These are phyloP conservation scores for Sporormia fimetaria DNA, from an alignment of 495 filamentous ascomycete genomes.

Conservation along the genomic window DNA sequence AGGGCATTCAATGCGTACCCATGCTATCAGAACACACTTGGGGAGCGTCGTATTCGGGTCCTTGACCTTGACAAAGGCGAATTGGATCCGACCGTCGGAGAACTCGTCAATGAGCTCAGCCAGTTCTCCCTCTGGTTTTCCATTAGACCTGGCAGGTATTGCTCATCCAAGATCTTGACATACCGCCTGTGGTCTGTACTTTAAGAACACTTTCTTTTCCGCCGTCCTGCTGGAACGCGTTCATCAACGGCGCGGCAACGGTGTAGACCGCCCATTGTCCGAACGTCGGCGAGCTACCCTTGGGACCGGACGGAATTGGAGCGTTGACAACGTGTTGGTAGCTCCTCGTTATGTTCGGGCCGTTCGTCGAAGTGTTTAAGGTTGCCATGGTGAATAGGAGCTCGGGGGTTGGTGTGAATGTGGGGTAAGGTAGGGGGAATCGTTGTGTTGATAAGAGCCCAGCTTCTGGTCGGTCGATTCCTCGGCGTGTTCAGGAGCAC, in stretches of 20 bases:
- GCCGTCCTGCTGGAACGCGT: constrained; percentile 74
- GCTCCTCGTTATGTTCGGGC: constrained; percentile 81
- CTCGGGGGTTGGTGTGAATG: background rate
- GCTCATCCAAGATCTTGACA: background rate
- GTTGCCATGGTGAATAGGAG: constrained; percentile 56
- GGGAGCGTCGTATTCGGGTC: constrained; percentile 85
- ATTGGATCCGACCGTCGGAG: constrained; percentile 90
- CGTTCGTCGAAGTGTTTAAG: constrained; percentile 82
- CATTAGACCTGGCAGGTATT: constrained; percentile 6
- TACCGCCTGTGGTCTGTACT: constrained; percentile 83
- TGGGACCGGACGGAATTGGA: constrained; percentile 49
- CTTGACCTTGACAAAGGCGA: constrained; percentile 91
- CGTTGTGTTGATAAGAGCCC: background rate
- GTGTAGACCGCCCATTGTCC: constrained; percentile 85
- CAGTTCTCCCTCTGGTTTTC: constrained; percentile 70
- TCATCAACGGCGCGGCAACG: constrained; percentile 79
- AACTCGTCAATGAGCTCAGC: constrained; percentile 95
- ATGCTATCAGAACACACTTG: constrained; percentile 87
- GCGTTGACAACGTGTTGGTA: constrained; percentile 81
- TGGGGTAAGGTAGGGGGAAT: background rate
- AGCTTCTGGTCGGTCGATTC: too few species aligned
- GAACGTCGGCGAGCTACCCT: constrained; percentile 56
- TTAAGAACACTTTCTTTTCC: constrained; percentile 91
- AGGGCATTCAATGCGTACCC: constrained; percentile 38
- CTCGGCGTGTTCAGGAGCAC: too few species aligned